Base-by-base conservation (phyloP, 2,329 filamentous ascomycete genomes). In the Cytospora piceae region DNA sequence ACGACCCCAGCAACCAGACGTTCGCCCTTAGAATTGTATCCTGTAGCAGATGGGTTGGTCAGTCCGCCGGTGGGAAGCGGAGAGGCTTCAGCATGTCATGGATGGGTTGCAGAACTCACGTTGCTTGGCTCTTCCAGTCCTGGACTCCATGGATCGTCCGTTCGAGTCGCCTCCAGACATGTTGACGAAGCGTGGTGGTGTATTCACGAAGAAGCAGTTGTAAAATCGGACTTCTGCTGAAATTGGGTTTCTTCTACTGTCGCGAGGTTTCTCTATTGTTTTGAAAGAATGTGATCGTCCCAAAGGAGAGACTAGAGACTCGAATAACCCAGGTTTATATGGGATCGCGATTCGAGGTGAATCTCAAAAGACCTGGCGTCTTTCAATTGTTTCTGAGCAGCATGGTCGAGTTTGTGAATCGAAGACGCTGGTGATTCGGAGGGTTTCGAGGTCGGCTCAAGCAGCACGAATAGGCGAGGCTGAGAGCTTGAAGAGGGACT, bases 1-100 rank as follows among this genome's bases (percentile, higher is more conserved):
- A 99, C 95, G 66, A 98, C 89, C 72, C 95, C 95, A 68, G 95
- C 94, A 72, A 99, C 95, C 68, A 98, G 89, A 71, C 95, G 90
- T 80, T 98, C 94, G 81, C 94, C 94, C 77, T 93, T 91, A 67
- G 91, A 81, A 74, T 92, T 94, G 81, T 98, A 99, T 75, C 94
- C 95, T 98, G 79, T 64, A 73, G 65, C 72, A 74, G 60, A 72
- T 73, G 62, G 69, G 24, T 63, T 63, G 53, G 76, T 80, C 74
- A 80, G 78, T 77, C 73, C 68, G 73, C 74, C 71, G 71, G 70
- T 69, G 69, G 39, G 58, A 49, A 63, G 56, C 54, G 55, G 55
- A 61, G 32, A 34, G 49, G 63, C 58, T 63, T 53, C 59, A 54
- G 51, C 60, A 61, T 46, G n/a, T 54, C 53, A 58, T 70, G 70